Conservation (phyloP, 106 monocot species). For the Phalaenopsis aphrodite region DNA sequence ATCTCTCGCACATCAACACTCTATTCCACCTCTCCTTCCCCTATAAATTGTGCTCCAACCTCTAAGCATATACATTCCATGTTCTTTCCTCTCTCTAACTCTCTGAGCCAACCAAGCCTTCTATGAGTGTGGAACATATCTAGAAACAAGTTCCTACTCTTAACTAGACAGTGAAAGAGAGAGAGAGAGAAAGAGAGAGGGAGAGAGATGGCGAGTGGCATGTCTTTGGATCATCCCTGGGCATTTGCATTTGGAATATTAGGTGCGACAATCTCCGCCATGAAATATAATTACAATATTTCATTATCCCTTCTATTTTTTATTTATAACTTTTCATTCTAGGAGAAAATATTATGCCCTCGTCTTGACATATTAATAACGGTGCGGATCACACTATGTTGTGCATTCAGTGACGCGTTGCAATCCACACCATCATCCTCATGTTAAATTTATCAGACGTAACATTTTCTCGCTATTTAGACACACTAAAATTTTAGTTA, state of each 20-base stretch:
- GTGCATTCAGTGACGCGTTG: too few species aligned
- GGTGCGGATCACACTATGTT: too few species aligned
- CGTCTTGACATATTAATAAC: too few species aligned
- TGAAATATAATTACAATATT: not conserved
- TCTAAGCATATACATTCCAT: not conserved
- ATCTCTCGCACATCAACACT: too few species aligned
- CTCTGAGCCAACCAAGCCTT: not conserved
- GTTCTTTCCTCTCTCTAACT: not conserved
- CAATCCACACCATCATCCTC: too few species aligned
- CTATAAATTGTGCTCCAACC: not conserved
- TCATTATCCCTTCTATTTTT: not conserved
- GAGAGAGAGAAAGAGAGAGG: not conserved
- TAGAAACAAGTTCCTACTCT: not conserved
- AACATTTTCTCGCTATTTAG: too few species aligned
- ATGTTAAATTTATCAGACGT: too few species aligned
- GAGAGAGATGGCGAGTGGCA: slow-evolving; percentile 4
- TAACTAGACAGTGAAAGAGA: not conserved
- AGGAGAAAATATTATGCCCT: too few species aligned
- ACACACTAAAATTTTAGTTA: too few species aligned
- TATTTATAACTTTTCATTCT: not conserved
- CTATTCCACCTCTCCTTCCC: not conserved
- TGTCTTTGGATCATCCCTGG: slow-evolving; percentile 13
- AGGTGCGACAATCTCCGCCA: not conserved
- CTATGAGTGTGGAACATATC: not conserved
- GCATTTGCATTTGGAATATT: slow-evolving; percentile 3